Conservation (phyloP, 2,329 filamentous ascomycete species). For the Botrytis fragariae region DNA sequence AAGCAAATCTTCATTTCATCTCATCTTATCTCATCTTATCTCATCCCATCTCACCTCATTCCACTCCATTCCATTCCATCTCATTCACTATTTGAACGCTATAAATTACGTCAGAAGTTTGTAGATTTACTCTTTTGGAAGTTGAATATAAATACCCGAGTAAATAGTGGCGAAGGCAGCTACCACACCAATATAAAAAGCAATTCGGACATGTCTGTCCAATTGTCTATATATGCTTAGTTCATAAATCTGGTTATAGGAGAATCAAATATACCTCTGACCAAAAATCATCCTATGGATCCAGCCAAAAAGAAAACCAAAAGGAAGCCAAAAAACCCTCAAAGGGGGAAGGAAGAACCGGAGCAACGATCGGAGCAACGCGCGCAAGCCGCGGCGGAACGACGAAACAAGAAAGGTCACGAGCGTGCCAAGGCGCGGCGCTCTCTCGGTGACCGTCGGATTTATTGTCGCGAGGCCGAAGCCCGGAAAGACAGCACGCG, state of each 20-base stretch:
- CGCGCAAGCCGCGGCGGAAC: too few relatives aligned
- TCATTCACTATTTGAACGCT: too few relatives aligned
- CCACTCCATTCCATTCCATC: fast-evolving
- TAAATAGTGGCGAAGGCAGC: not conserved
- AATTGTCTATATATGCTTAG: not conserved
- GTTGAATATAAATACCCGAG: not conserved
- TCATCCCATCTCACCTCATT: not conserved
- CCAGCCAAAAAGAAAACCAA: not conserved
- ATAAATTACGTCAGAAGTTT: too few relatives aligned
- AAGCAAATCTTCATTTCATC: too few relatives aligned
- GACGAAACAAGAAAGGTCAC: too few relatives aligned
- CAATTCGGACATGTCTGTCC: not conserved
- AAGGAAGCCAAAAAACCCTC: not conserved
- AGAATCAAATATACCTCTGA: not conserved
- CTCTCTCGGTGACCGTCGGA: fast-evolving
- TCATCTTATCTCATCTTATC: not conserved
- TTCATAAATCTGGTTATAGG: not conserved
- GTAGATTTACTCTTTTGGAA: not conserved
- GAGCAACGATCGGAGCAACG: too few relatives aligned
- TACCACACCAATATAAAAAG: not conserved
- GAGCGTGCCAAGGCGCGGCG: fast-evolving
- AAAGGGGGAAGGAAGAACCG: too few relatives aligned
- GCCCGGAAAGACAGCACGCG: too few relatives aligned
- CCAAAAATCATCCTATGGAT: not conserved
- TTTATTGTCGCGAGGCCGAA: too few relatives aligned